Conservation (phyloP, 148 eudicot genomes). For the Rhododendron simsii region DNA sequence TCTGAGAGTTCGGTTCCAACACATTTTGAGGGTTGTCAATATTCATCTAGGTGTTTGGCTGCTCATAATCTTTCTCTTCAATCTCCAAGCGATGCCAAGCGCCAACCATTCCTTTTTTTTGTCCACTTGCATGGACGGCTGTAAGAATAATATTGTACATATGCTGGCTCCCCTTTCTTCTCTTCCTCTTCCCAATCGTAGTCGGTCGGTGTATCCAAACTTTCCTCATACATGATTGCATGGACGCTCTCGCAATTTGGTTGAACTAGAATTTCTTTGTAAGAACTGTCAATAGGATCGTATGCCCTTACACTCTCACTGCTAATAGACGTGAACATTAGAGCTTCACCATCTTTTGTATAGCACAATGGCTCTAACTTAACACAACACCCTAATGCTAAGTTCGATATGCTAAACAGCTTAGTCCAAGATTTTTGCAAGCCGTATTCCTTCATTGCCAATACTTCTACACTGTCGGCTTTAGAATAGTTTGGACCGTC, state of each 20-base stretch:
- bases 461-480: background rate
- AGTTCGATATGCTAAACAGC: background rate
- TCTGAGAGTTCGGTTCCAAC: too few relatives aligned
- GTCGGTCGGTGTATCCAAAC: background rate
- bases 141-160: too few relatives aligned
- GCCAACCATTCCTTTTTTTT: too few relatives aligned
- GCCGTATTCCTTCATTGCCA: constrained; percentile 2
- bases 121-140: too few relatives aligned
- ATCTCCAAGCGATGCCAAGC: too few relatives aligned
- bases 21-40: too few relatives aligned
- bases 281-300: background rate
- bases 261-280: background rate
- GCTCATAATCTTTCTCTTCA: too few relatives aligned
- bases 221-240: background rate
- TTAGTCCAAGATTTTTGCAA: background rate
- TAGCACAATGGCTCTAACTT: background rate
- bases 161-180: background rate
- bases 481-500: background rate
- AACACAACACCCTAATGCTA: background rate
- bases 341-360: background rate
- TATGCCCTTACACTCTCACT: background rate
- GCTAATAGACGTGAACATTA: background rate
- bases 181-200: background rate
- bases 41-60: too few relatives aligned
- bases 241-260: too few relatives aligned